A percentile compares a stretch with the other conserved stretches of the same genome.
These are phyloP conservation scores for Sporothrix brunneoviolacea DNA, from an alignment of 2,329 filamentous ascomycete species.

Conservation along the genomic window DNA sequence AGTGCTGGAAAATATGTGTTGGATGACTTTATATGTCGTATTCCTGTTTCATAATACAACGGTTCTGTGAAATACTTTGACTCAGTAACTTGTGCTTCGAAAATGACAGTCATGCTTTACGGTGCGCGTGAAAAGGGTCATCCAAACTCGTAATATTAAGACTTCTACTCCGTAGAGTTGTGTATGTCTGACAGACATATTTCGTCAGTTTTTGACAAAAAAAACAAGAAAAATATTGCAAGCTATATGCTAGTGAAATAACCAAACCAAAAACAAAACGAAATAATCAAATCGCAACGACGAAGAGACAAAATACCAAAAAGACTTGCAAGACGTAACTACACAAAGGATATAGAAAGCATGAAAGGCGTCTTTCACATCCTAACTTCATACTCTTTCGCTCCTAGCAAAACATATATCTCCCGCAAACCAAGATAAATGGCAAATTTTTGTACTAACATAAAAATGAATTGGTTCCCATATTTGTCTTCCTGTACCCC, in stretches of 20 bases:
- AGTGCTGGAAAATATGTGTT: background rate
- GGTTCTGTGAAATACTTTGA: too few relatives aligned
- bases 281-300: background rate
- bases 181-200: too few relatives aligned
- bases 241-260: background rate
- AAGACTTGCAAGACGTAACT: background rate
- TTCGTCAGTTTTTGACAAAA: too few relatives aligned
- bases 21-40: too few relatives aligned
- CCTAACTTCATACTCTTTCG: background rate
- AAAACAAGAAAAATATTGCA: background rate
- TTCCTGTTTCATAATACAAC: too few relatives aligned
- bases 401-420: constrained; percentile 1
- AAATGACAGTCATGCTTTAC: too few relatives aligned
- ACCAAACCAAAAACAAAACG: background rate
- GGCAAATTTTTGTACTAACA: background rate
- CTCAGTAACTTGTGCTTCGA: too few relatives aligned
- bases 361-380: background rate
- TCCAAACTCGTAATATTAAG: too few relatives aligned
- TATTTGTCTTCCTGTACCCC: constrained; percentile 12
- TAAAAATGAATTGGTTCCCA: background rate
- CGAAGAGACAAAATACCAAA: background rate
- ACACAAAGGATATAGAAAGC: constrained; percentile 5
- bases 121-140: too few relatives aligned
- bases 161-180: too few relatives aligned
- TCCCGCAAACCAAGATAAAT: background rate